phyloP scores from a whole-genome alignment of 257 asterid genomes.

The Capsicum rhomboideum region DNA sequence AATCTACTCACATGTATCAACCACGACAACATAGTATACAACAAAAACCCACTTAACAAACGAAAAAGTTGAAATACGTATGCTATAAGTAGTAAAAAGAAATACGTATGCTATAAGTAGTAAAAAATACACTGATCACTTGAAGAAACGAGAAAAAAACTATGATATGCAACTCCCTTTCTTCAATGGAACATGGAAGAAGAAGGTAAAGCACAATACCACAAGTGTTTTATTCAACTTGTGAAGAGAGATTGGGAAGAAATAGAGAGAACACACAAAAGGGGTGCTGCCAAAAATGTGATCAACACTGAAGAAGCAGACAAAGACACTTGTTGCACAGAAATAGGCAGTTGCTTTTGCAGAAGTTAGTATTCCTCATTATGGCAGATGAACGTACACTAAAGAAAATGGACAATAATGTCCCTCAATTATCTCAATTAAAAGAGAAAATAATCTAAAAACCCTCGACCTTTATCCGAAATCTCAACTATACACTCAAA shows the following conservation, averaged over 20 bases:
- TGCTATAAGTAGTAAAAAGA: neutral
- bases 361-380: neutral
- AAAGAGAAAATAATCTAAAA: too few species aligned
- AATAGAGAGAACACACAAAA: neutral
- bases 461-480: too few species aligned
- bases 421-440: neutral
- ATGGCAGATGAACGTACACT: neutral
- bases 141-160: neutral
- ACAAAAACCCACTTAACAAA: neutral
- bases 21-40: neutral
- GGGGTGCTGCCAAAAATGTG: neutral
- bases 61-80: neutral
- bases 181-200: neutral
- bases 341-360: neutral
- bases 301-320: neutral
- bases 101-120: neutral
- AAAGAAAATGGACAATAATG: neutral
- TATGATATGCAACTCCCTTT: neutral
- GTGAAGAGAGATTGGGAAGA: neutral
- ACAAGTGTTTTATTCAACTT: neutral
- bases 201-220: neutral
- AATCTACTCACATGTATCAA: neutral
- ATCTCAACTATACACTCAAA: too few species aligned
- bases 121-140: neutral
- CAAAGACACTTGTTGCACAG: neutral